phyloP scores from a whole-genome alignment of 2,329 filamentous ascomycete genomes.

The Acrodontium crateriforme region DNA sequence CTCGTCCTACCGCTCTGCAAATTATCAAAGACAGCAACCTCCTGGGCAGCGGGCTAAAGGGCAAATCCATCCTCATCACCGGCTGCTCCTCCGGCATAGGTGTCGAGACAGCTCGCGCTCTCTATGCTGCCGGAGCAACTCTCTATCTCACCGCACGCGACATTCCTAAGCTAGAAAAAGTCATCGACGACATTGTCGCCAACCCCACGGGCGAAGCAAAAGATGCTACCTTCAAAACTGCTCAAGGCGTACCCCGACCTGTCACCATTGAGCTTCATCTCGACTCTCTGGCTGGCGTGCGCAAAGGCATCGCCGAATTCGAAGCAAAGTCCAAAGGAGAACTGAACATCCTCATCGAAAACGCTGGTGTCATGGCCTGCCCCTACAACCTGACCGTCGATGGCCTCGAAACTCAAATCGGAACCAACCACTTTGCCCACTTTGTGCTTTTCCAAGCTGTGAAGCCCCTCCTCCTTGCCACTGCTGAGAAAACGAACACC shows the following conservation, averaged over 20 bases:
- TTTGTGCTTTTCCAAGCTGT: conserved; percentile 43
- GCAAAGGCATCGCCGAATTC: conserved; percentile 21
- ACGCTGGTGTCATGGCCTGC: not conserved
- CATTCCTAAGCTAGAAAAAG: conserved; percentile 24
- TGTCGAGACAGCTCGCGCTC: conserved; percentile 30
- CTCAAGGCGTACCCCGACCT: conserved; percentile 4
- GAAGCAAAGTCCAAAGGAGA: conserved; percentile 19
- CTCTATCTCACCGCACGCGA: conserved; percentile 33
- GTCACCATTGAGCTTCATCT: conserved; percentile 19
- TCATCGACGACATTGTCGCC: conserved; percentile 16
- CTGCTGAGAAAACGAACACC: conserved; percentile 18
- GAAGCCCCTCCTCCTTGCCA: conserved; percentile 27
- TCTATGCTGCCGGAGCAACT: conserved; percentile 32
- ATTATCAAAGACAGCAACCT: conserved; percentile 15
- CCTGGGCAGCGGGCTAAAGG: conserved; percentile 21
- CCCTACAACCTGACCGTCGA: conserved; percentile 27
- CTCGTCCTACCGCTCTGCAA: conserved; percentile 16
- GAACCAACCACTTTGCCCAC: conserved; percentile 40
- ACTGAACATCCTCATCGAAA: conserved; percentile 21
- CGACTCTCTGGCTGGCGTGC: conserved; percentile 20
- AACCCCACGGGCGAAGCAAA: conserved; percentile 9
- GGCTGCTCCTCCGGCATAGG: conserved; percentile 34
- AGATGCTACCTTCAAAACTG: conserved; percentile 2
- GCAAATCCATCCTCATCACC: conserved; percentile 30
- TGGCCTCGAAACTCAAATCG: conserved; percentile 39